These are phyloP conservation scores for Tricholoma furcatifolium DNA, from an alignment of 768 basidiomycete genomes.

Conservation along the genomic window DNA sequence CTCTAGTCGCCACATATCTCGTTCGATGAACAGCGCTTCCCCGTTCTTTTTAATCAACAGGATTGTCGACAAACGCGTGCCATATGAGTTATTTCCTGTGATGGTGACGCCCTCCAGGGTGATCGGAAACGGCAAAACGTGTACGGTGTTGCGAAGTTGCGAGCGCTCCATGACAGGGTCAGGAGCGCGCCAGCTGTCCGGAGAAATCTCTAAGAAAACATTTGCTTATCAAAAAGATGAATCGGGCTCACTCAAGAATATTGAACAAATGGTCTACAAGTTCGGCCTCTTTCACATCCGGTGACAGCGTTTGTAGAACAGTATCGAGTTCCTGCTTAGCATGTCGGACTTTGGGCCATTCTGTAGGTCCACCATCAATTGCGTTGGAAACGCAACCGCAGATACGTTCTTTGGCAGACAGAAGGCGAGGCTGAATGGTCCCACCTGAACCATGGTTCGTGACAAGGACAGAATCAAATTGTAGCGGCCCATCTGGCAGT, in stretches of 20 bases:
- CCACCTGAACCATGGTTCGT: conserved; percentile 77
- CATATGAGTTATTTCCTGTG: conserved; percentile 40
- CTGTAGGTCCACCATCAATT: conserved; percentile 55
- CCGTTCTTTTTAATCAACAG: conserved; percentile 63
- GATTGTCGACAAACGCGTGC: conserved; percentile 73
- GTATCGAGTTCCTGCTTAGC: conserved; percentile 49
- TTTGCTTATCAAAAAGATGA: conserved; percentile 16
- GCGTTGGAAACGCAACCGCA: conserved; percentile 76
- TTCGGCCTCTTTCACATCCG: conserved; percentile 44
- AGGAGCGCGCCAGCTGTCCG: conserved; percentile 45
- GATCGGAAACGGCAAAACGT: conserved; percentile 52
- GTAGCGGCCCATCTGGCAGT: conserved; percentile 28
- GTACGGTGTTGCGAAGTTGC: conserved; percentile 62
- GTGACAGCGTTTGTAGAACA: conserved; percentile 37
- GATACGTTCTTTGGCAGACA: conserved; percentile 46
- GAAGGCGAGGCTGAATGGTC: conserved; percentile 47
- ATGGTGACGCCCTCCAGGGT: conserved; percentile 26
- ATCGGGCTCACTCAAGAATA: conserved; percentile 59
- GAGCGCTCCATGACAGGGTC: conserved; percentile 46
- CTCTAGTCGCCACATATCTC: conserved; percentile 61
- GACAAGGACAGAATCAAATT: conserved; percentile 54
- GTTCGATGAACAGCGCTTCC: conserved; percentile 64
- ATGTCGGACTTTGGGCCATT: conserved; percentile 75
- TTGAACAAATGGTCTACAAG: conserved; percentile 62
- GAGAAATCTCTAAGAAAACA: conserved; percentile 26